Conservation (phyloP, 306 rosid genomes). For the Chamaecrista fasciculata region DNA sequence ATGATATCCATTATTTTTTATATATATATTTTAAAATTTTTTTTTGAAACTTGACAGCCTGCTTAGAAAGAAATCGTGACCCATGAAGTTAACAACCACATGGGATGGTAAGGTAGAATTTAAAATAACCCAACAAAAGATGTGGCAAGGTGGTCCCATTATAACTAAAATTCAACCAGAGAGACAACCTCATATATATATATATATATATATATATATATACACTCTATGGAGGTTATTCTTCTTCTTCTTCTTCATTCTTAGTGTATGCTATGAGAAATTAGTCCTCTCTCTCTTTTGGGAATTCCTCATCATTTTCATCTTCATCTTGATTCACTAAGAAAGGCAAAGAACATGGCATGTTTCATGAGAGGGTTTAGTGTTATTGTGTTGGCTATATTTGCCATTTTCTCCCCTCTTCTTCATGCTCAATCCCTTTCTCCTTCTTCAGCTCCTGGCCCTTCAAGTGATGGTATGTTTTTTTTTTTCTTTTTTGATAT, state of each 20-base stretch:
- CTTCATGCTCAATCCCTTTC: constrained; percentile 38
- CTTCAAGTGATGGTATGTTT: constrained; percentile 65
- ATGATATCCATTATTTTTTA: no score
- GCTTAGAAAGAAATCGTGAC: no score
- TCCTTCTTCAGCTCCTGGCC: constrained; percentile 54
- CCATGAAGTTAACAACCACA: no score
- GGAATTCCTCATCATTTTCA: background rate
- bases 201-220: no score
- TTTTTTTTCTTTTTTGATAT: background rate
- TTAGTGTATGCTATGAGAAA: background rate
- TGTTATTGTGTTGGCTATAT: constrained; percentile 28
- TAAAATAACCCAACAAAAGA: background rate
- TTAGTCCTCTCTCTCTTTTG: background rate
- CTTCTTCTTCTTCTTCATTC: background rate
- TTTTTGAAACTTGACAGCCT: no score
- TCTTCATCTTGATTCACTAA: background rate
- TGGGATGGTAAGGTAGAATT: constrained; percentile 20
- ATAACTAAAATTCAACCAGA: constrained; percentile 8
- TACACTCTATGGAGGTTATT: no score
- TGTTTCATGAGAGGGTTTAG: constrained; percentile 29
- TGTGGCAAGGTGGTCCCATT: constrained; percentile 27
- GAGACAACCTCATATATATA: background rate
- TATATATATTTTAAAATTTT: no score
- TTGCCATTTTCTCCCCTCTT: constrained; percentile 48
- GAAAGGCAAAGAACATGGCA: constrained; percentile 30